Evolutionary conservation across 495 filamentous ascomycete genomes (phyloP).

Genomic region (Penicillium chermesinum): DNA sequence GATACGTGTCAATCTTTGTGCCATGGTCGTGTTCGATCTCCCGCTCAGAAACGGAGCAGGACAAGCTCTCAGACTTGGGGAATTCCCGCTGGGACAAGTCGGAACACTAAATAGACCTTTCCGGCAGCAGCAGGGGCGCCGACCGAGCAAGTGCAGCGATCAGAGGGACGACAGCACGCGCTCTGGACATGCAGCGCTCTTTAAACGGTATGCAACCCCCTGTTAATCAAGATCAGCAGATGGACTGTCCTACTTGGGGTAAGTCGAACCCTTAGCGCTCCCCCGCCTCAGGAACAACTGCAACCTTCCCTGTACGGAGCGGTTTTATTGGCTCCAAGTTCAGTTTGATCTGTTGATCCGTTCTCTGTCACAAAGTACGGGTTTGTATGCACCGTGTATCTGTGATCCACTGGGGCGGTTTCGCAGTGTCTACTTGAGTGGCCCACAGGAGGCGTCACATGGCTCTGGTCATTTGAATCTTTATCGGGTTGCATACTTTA

Average conservation of each 20-base stretch:
- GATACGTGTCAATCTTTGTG: not conserved
- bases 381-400: no score
- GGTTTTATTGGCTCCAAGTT: not conserved
- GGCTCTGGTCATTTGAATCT: no score
- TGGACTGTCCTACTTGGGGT: not conserved
- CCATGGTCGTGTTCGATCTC: not conserved
- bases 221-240: not conserved
- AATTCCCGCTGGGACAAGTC: no score
- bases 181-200: not conserved
- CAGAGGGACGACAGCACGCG: not conserved
- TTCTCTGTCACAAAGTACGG: no score
- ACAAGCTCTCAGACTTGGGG: no score
- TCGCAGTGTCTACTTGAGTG: no score
- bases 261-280: not conserved
- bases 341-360: no score
- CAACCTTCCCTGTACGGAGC: not conserved
- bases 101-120: no score
- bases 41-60: not conserved
- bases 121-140: no score
- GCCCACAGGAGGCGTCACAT: no score
- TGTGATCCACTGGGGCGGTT: no score
- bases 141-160: not conserved
- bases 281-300: not conserved
- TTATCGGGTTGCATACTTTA: no score
- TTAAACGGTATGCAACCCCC: not conserved